phyloP scores from a whole-genome alignment of 2,329 filamentous ascomycete species.

The Trichoderma sp. region DNA sequence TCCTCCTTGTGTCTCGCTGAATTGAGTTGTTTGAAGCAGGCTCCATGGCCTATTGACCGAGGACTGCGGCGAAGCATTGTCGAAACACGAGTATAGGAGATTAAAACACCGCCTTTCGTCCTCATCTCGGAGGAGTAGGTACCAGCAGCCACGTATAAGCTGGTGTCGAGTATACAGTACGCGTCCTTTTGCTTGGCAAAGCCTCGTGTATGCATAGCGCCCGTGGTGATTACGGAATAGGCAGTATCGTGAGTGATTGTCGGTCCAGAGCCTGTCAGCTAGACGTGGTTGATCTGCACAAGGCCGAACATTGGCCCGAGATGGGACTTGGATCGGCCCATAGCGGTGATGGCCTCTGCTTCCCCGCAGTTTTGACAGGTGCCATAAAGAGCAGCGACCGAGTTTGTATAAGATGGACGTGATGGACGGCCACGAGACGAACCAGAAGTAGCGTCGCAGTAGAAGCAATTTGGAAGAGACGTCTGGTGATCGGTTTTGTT shows the following conservation, averaged over 20 bases:
- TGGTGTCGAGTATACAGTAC: not conserved
- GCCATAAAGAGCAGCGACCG: not conserved
- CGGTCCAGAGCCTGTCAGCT: not conserved
- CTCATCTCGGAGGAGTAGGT: not conserved
- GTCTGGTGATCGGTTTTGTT: not conserved
- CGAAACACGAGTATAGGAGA: not conserved
- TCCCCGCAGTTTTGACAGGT: constrained; percentile 8
- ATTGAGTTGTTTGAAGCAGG: not conserved
- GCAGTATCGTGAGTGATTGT: not conserved
- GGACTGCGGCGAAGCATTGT: not conserved
- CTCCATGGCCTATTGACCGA: not conserved
- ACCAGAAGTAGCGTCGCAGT: not conserved
- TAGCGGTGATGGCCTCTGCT: not conserved
- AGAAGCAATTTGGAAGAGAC: not conserved
- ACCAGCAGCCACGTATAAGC: not conserved
- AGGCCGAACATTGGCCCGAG: constrained; percentile 9
- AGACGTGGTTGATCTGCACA: not conserved
- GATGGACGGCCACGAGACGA: not conserved
- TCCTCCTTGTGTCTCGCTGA: not conserved
- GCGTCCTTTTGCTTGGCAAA: not conserved
- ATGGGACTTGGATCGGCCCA: not conserved
- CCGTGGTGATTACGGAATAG: not conserved
- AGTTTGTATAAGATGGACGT: not conserved
- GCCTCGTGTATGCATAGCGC: not conserved
- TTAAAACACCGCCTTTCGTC: not conserved